Evolutionary conservation across 2,329 filamentous ascomycete genomes (phyloP).

Genomic region (Sporothrix mexicana): DNA sequence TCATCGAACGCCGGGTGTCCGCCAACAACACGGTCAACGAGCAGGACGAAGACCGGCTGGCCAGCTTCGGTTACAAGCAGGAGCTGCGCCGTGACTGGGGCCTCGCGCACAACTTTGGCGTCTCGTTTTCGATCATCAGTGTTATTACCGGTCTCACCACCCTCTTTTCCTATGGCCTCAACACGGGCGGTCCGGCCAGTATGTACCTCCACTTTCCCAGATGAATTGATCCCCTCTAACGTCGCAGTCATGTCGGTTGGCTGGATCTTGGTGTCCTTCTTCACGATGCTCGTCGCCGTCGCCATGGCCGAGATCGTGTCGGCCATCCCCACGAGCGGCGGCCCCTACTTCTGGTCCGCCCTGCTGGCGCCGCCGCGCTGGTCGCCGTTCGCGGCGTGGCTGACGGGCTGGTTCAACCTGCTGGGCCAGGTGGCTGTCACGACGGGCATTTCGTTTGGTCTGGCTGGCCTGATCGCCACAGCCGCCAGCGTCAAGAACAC

Average conservation of each 20-base stretch:
- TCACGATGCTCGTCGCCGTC: slow-evolving; percentile 60
- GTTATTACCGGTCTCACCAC: slow-evolving; percentile 66
- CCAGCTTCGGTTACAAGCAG: slow-evolving; percentile 65
- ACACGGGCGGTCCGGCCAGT: slow-evolving; percentile 57
- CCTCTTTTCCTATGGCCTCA: slow-evolving; percentile 61
- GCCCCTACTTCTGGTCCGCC: slow-evolving; percentile 66
- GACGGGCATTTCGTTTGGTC: slow-evolving; percentile 51
- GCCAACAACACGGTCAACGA: slow-evolving; percentile 40
- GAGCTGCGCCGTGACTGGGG: slow-evolving; percentile 64
- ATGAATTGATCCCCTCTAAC: slow-evolving; percentile 30
- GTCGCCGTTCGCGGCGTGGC: slow-evolving; percentile 49
- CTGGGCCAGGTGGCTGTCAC: slow-evolving; percentile 52
- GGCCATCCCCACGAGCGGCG: slow-evolving; percentile 63
- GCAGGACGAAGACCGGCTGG: slow-evolving; percentile 58
- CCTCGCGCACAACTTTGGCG: slow-evolving; percentile 64
- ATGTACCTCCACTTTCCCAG: background rate
- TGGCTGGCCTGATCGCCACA: slow-evolving; percentile 48
- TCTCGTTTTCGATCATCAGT: slow-evolving; percentile 66
- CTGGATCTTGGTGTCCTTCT: slow-evolving; percentile 61
- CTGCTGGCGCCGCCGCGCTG: slow-evolving; percentile 57
- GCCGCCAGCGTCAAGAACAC: slow-evolving; percentile 47
- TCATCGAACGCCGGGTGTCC: slow-evolving; percentile 39
- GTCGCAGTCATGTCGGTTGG: slow-evolving; percentile 58
- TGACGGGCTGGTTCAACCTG: slow-evolving; percentile 52
- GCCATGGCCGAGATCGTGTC: slow-evolving; percentile 66